Evolutionary conservation across 1,284 basidiomycete genomes (phyloP).

Genomic region (Phenoliferia sp.): DNA sequence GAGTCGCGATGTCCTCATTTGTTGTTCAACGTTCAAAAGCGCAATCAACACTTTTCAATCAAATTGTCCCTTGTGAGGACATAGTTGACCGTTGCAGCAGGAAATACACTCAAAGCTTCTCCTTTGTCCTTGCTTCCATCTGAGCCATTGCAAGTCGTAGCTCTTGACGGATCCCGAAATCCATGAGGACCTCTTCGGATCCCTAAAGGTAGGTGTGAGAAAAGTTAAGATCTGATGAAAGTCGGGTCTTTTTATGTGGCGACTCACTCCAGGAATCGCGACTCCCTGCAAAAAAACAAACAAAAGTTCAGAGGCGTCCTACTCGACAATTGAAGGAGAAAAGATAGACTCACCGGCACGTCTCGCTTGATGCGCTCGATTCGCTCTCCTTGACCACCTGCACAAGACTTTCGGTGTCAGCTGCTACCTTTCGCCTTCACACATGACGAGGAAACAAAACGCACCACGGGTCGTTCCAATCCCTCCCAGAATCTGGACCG

Average conservation of each 20-base stretch:
- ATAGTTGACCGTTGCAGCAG: neutral
- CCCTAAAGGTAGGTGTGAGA: neutral
- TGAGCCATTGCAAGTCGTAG: constrained; percentile 9
- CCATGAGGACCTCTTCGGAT: constrained; percentile 30
- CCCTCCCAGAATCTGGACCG: constrained; percentile 37
- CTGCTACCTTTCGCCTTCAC: neutral
- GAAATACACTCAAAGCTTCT: neutral
- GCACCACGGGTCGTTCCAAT: constrained; percentile 25
- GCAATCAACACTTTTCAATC: too few relatives aligned
- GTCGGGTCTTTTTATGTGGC: neutral
- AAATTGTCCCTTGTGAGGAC: too few relatives aligned
- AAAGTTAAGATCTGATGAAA: neutral
- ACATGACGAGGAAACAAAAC: neutral
- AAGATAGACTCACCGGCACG: neutral
- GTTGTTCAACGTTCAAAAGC: too few relatives aligned
- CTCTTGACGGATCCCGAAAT: constrained; percentile 27
- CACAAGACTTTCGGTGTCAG: neutral
- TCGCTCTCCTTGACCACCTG: constrained; percentile 33
- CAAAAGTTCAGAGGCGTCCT: neutral
- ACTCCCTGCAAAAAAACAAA: constrained; percentile 11
- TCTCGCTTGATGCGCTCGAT: constrained; percentile 31
- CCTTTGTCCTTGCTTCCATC: constrained; percentile 10
- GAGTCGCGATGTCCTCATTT: too few relatives aligned
- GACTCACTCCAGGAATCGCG: constrained; percentile 15
- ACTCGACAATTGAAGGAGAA: neutral